phyloP scores from a whole-genome alignment of 1,284 basidiomycete species.

The Waitea zeae region DNA sequence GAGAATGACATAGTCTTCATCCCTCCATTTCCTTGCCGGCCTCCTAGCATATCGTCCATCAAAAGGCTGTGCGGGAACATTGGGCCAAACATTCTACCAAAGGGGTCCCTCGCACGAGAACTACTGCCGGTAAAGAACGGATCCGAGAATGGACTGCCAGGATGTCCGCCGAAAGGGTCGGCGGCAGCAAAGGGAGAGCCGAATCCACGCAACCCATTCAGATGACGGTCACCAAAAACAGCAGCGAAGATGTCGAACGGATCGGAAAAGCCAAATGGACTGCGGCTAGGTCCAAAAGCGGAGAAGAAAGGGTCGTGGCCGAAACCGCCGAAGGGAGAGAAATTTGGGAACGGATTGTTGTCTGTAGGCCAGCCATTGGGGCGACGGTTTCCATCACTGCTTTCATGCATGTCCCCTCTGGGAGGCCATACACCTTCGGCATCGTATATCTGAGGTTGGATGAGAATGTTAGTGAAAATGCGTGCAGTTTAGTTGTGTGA shows the following conservation, averaged over 20 bases:
- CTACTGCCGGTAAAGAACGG: constrained; percentile 9
- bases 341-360: constrained; percentile 57
- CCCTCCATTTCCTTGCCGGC: neutral
- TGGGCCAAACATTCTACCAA: constrained; percentile 5
- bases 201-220: neutral
- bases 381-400: too few species aligned
- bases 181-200: neutral
- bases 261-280: constrained; percentile 10
- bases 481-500: constrained; percentile 3
- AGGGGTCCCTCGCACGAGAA: neutral
- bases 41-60: neutral
- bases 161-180: constrained; percentile 6
- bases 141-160: constrained; percentile 7
- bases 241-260: constrained; percentile 12
- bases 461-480: constrained; percentile 1
- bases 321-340: constrained; percentile 44
- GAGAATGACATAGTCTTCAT: neutral
- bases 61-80: constrained; percentile 8
- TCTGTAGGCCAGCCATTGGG: constrained; percentile 2
- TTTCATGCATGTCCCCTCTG: too few species aligned
- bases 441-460: constrained; percentile 3
- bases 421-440: constrained; percentile 40
- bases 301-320: constrained; percentile 20
- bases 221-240: constrained; percentile 8
- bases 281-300: too few species aligned